Evolutionary conservation across 2,329 filamentous ascomycete genomes (phyloP), one percentile per base, ranked within the genome.

Genomic region (Emmonsia crescens): DNA sequence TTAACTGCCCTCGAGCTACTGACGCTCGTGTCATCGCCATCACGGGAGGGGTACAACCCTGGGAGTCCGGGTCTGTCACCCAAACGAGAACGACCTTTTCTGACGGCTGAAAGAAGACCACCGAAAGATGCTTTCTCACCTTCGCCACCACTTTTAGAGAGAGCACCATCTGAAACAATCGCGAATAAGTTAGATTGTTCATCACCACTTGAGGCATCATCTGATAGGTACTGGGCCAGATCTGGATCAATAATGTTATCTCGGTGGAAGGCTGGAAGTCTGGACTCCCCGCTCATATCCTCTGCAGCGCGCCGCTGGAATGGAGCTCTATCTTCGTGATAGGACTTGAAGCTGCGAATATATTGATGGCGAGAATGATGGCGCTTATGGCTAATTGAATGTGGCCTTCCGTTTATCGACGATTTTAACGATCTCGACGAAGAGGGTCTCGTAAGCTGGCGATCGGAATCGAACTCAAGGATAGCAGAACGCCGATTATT

Each of bases 171-270:
- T 61, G 82, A 85, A n/a, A 91, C 85, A 1, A 89, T 86, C 27
- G 82, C 77, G 74, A 96, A 89, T 14, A 96, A 87, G 70, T 88
- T 92, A 75, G 92, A 87, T 68, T 95, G 89, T 66, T 99, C 92
- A 68, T 96, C 92, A 44, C 89, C 93, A 68, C 91, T 96, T 1
- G 92, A 96, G 56, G 89, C 91, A 67, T 89, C 87, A 72, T 99
- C 94, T 6, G 94, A 99, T 81, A 99, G 89, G 75, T 95, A 99
- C 40, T 91, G 89, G 5, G 92, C 93, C 60, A 99, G 79, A 70
- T 99, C 94, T 1, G 94, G 94, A 71, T 99, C 94, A 67, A 99
- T 97, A 67, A 99, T 96, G 71, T 94, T 97, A 77, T 99, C 94
- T 70, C 94, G 91, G 72, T 99, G 94, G 68, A 99, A 97, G n/a